Percentiles rank a stretch among this genome's conserved stretches.
These are phyloP conservation scores for Orbilia javanica DNA, from an alignment of 2,329 filamentous ascomycete species.

Conservation along the genomic window DNA sequence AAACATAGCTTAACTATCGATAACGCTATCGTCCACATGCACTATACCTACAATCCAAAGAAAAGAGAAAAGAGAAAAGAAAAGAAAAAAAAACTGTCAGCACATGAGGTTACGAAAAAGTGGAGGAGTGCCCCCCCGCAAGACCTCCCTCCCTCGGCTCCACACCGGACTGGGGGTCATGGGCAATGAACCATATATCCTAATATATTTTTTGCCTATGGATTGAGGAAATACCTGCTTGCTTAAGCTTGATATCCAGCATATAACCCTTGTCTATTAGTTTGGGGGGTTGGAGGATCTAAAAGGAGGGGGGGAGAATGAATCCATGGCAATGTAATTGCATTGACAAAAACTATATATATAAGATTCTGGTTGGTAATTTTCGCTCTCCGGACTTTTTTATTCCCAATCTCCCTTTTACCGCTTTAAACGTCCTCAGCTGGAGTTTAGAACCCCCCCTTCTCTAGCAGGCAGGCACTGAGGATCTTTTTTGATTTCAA, in stretches of 20 bases:
- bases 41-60: too few relatives aligned
- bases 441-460: too few relatives aligned
- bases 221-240: too few relatives aligned
- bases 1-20: slow-evolving; percentile 22
- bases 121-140: slow-evolving; percentile 41
- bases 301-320: background rate
- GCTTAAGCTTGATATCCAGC: background rate
- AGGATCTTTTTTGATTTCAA: background rate
- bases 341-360: slow-evolving; percentile 33
- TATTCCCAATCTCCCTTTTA: background rate
- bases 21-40: background rate
- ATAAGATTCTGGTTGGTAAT: slow-evolving; percentile 6
- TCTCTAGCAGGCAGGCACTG: too few relatives aligned
- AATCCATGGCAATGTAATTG: background rate
- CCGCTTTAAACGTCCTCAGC: background rate
- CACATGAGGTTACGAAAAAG: slow-evolving; percentile 27
- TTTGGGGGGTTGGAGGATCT: slow-evolving; percentile 5
- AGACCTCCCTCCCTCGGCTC: background rate
- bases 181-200: slow-evolving; percentile 7
- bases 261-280: slow-evolving; percentile 27
- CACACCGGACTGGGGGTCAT: slow-evolving; percentile 33
- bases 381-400: background rate
- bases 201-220: slow-evolving; percentile 20
- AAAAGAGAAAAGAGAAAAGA: background rate
- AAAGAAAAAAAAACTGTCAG: background rate